These are phyloP conservation scores for Angomonas deanei DNA, from an alignment of 208 protist species.

Conservation along the genomic window DNA sequence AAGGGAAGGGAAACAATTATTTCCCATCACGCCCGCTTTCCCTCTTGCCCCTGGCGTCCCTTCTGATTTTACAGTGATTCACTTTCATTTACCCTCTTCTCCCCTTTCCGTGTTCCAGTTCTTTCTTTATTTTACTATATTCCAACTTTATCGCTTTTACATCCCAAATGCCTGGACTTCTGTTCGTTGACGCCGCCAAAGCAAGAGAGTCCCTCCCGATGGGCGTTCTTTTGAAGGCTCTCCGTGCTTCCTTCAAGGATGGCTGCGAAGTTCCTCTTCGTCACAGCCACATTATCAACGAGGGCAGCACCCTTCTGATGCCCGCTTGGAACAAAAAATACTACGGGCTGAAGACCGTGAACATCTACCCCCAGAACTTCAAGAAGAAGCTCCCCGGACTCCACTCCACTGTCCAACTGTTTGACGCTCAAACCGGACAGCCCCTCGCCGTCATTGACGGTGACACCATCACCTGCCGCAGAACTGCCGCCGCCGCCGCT, in stretches of 20 bases:
- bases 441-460: slow-evolving; percentile 9
- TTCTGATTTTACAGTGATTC: background rate
- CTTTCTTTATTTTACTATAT: background rate
- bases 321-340: slow-evolving; percentile 14
- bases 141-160: no score
- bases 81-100: background rate
- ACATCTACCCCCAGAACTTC: slow-evolving; percentile 8
- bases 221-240: background rate
- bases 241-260: background rate
- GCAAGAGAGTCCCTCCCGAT: slow-evolving; percentile 7
- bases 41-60: background rate
- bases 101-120: background rate
- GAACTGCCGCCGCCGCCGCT: slow-evolving; percentile 10
- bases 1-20: no score
- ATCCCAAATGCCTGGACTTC: background rate
- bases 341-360: slow-evolving; percentile 15
- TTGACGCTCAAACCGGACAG: slow-evolving; percentile 10
- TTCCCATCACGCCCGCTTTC: no score
- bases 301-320: slow-evolving; percentile 8
- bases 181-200: background rate
- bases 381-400: slow-evolving; percentile 9
- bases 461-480: slow-evolving; percentile 12
- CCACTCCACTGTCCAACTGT: slow-evolving; percentile 11
- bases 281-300: slow-evolving; percentile 10
- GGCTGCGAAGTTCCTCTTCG: slow-evolving; percentile 7